These are phyloP conservation scores for Colletotrichum chlorophyti DNA, from an alignment of 2,329 filamentous ascomycete species.

Conservation along the genomic window DNA sequence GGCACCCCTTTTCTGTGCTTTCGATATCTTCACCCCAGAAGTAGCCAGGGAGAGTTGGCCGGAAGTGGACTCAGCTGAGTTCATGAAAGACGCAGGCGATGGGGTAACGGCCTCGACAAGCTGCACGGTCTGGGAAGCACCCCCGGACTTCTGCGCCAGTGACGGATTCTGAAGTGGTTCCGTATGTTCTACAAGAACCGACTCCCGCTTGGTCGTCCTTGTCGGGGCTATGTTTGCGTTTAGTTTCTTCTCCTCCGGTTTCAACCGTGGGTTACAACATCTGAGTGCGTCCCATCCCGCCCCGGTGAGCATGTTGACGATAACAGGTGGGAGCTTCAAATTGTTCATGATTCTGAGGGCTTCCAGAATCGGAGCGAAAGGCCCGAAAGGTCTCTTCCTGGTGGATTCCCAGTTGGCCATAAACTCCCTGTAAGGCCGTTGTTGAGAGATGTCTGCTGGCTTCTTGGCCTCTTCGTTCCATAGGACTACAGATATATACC, in stretches of 20 bases:
- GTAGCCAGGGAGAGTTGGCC: too few relatives aligned
- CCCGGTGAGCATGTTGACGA: not conserved
- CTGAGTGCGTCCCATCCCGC: conserved; percentile 5
- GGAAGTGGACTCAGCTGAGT: too few relatives aligned
- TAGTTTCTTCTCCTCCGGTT: not conserved
- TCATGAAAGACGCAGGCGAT: too few relatives aligned
- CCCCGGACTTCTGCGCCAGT: too few relatives aligned
- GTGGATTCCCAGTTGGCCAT: not conserved
- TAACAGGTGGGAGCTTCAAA: not conserved
- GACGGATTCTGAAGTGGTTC: too few relatives aligned
- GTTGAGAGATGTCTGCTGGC: not conserved
- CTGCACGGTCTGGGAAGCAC: too few relatives aligned
- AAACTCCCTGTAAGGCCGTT: not conserved
- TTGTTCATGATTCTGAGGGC: not conserved
- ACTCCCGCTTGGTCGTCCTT: too few relatives aligned
- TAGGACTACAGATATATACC: not conserved
- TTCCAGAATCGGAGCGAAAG: not conserved
- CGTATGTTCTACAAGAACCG: too few relatives aligned
- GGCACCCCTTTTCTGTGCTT: too few relatives aligned
- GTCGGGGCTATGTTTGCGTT: too few relatives aligned
- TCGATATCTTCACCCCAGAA: too few relatives aligned
- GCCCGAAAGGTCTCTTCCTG: not conserved
- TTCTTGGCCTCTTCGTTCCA: not conserved
- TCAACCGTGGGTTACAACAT: conserved; percentile 2
- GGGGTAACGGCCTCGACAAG: too few relatives aligned